Evolutionary conservation across 176 grass and related monocot genomes (phyloP).

Genomic region (Otatea glauca): DNA sequence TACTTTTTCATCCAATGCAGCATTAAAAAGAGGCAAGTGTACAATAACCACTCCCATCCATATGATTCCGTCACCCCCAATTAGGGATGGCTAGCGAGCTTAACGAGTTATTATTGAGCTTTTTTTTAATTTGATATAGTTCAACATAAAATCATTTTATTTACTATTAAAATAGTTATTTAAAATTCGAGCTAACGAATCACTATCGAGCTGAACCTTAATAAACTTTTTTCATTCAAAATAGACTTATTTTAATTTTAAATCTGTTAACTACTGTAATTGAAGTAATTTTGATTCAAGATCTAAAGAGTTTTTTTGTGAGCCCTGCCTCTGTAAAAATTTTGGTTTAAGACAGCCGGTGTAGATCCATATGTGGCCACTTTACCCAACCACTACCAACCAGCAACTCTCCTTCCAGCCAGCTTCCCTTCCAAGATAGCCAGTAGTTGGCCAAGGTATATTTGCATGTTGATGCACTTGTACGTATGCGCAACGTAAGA

Average conservation of each 20-base stretch:
- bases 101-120: too few species aligned
- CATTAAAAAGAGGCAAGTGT: background rate
- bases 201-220: too few species aligned
- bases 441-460: slow-evolving; percentile 37
- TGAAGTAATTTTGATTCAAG: too few species aligned
- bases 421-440: slow-evolving; percentile 41
- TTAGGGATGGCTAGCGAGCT: too few species aligned
- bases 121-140: too few species aligned
- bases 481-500: background rate
- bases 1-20: slow-evolving; percentile 34
- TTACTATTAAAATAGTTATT: too few species aligned
- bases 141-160: too few species aligned
- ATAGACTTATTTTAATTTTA: too few species aligned
- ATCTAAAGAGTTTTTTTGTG: too few species aligned
- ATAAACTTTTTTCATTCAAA: too few species aligned
- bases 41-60: slow-evolving; percentile 7
- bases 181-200: too few species aligned
- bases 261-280: too few species aligned
- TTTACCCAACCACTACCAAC: slow-evolving; percentile 40
- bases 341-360: slow-evolving; percentile 18
- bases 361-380: slow-evolving; percentile 35
- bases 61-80: background rate
- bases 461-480: slow-evolving; percentile 27
- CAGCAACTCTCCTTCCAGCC: slow-evolving; percentile 25
- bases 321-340: background rate